A percentile compares a stretch with the other conserved stretches of the same genome.
These are phyloP conservation scores for Prunus persica DNA, from an alignment of 306 rosid species.

Conservation along the genomic window DNA sequence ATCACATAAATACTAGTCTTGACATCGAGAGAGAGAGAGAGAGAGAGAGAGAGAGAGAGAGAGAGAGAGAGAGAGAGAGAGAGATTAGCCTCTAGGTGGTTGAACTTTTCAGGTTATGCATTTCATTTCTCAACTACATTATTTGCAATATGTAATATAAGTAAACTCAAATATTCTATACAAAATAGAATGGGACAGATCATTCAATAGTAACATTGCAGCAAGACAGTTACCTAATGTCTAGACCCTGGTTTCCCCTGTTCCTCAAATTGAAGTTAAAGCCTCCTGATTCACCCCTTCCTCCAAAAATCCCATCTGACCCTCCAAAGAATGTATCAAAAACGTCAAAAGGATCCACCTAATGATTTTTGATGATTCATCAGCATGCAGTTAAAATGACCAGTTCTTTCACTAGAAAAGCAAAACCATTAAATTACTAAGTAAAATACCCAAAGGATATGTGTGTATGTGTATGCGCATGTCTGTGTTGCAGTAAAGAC, in stretches of 20 bases:
- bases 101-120: background rate
- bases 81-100: too few relatives aligned
- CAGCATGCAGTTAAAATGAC: slow-evolving; percentile 20
- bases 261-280: slow-evolving; percentile 56
- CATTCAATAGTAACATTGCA: slow-evolving; percentile 9
- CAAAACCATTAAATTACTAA: background rate
- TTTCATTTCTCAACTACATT: background rate
- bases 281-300: slow-evolving; percentile 55
- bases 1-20: too few relatives aligned
- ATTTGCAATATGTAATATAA: background rate
- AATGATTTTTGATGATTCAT: slow-evolving; percentile 22
- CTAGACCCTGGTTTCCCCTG: slow-evolving; percentile 46
- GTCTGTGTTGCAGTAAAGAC: background rate
- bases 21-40: too few relatives aligned
- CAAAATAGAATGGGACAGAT: background rate
- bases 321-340: slow-evolving; percentile 77
- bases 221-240: slow-evolving; percentile 55
- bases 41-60: too few relatives aligned
- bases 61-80: too few relatives aligned
- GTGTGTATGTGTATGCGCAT: background rate
- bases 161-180: background rate
- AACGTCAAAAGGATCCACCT: slow-evolving; percentile 82
- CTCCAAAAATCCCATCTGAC: slow-evolving; percentile 65
- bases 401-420: background rate
- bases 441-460: background rate